Base-by-base conservation (phyloP, 2,329 filamentous ascomycete species). In the Hymenoscyphus occultus region DNA sequence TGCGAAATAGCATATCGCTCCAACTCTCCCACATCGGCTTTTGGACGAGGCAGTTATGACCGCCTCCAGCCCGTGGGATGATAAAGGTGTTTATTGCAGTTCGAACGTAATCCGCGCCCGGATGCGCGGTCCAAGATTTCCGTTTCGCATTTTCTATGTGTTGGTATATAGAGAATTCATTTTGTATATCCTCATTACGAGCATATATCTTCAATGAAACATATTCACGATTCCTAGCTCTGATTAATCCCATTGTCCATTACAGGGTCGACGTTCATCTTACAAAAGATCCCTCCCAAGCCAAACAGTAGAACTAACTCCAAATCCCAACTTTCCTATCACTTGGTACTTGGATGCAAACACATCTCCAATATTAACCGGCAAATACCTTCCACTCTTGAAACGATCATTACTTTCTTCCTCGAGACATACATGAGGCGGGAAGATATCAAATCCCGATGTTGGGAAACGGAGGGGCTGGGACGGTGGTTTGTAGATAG, bases 21-120 rank as follows among this genome's bases (percentile, higher is more conserved):
- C 79, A 69, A 69, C 76, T 82, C 48, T 81, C 78, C 75, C 77
- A 80, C 40, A 82, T 73, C 9, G 78, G 80, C 5, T 73, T 75
- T 71, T 80, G 77, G 3, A 79, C 74, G 0, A 81, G 69, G 60
- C 76, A 78, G 19, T 65, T 70, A 56, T 80, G 77, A 10, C 62
- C 61, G 2, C 77, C 77, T 31, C 77, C 74, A 3, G 76, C 74
- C 0, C 78, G 75, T 5, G 59, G 22, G 5, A 80, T 62, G 4
- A 76, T 65, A 60, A 80, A 80, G 5, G 69, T 73, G 67, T 78
- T 78, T 0, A 80, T 69, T 0, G 78, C 68, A 10, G 67, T 64
- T 39, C 78, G 75, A 3, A 80, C 68, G 3, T 71, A 69, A 12
- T 42, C 9, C 14, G 72, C 72, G 10, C 78, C 78, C 0, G 72